These are phyloP conservation scores for Xylaria hypoxylon DNA, from an alignment of 2,329 filamentous ascomycete species.

Conservation along the genomic window DNA sequence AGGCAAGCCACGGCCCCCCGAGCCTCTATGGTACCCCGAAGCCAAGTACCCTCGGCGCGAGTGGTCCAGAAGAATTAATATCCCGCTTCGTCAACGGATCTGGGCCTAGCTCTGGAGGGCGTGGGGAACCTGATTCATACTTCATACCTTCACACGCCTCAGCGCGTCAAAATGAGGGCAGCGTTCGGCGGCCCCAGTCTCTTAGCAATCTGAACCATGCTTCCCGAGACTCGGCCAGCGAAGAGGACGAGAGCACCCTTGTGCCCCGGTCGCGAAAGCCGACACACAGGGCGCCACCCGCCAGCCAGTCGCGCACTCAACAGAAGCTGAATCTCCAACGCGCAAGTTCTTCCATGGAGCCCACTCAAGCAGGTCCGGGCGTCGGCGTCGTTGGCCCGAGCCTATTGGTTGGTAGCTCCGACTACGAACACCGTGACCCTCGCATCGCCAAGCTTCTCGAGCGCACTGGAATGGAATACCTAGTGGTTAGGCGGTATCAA, in stretches of 20 bases:
- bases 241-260: slow-evolving; percentile 59
- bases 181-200: slow-evolving; percentile 57
- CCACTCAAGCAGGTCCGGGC: slow-evolving; percentile 60
- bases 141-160: slow-evolving; percentile 55
- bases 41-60: slow-evolving; percentile 52
- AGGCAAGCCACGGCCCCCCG: slow-evolving; percentile 54
- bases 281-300: slow-evolving; percentile 56
- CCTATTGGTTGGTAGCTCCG: slow-evolving; percentile 63
- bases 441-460: slow-evolving; percentile 74
- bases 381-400: slow-evolving; percentile 57
- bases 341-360: slow-evolving; percentile 78
- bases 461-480: slow-evolving; percentile 77
- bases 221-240: slow-evolving; percentile 46
- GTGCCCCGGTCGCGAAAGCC: slow-evolving; percentile 59
- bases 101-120: slow-evolving; percentile 61
- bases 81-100: slow-evolving; percentile 70
- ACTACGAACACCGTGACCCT: slow-evolving; percentile 71
- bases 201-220: slow-evolving; percentile 53
- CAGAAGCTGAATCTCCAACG: slow-evolving; percentile 81
- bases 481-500: slow-evolving; percentile 78
- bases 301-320: slow-evolving; percentile 75
- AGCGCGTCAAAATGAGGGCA: slow-evolving; percentile 51
- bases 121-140: slow-evolving; percentile 64
- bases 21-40: slow-evolving; percentile 54
- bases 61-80: slow-evolving; percentile 62